Evolutionary conservation across 305 asterid genomes (phyloP).

Genomic region (Fraxinus albicans): DNA sequence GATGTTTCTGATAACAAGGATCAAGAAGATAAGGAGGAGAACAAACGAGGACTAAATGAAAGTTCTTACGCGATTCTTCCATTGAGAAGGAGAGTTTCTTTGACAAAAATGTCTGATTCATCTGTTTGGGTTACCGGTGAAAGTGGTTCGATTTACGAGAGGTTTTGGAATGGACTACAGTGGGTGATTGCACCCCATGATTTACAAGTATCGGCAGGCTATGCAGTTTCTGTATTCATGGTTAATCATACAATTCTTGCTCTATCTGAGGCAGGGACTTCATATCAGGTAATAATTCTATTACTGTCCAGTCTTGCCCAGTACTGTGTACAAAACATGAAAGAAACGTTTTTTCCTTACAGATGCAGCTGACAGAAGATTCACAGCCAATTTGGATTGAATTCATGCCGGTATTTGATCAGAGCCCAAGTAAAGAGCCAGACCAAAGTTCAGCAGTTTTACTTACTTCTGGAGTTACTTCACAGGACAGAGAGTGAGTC

Average conservation of each 20-base stretch:
- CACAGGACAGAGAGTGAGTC: constrained; percentile 72
- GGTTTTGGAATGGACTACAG: constrained; percentile 86
- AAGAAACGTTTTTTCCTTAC: neutral
- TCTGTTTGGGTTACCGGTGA: constrained; percentile 80
- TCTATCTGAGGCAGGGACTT: constrained; percentile 52
- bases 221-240: constrained; percentile 60
- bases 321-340: neutral
- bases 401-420: constrained; percentile 35
- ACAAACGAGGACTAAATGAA: constrained; percentile 8
- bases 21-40: constrained; percentile 9
- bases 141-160: constrained; percentile 82
- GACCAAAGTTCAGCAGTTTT: constrained; percentile 28
- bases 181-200: constrained; percentile 93
- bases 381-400: constrained; percentile 71
- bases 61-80: constrained; percentile 22
- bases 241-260: constrained; percentile 77
- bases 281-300: constrained; percentile 54
- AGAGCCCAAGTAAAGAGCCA: constrained; percentile 29
- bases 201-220: constrained; percentile 56
- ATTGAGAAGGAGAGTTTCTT: constrained; percentile 57
- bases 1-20: constrained; percentile 6
- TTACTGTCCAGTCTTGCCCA: neutral
- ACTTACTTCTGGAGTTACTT: constrained; percentile 49
- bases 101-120: constrained; percentile 68
- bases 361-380: constrained; percentile 69